Percentiles rank a stretch among this genome's conserved stretches.
Conservation (phyloP, 2,329 filamentous ascomycete genomes). For the Sporothrix brunneoviolacea region DNA sequence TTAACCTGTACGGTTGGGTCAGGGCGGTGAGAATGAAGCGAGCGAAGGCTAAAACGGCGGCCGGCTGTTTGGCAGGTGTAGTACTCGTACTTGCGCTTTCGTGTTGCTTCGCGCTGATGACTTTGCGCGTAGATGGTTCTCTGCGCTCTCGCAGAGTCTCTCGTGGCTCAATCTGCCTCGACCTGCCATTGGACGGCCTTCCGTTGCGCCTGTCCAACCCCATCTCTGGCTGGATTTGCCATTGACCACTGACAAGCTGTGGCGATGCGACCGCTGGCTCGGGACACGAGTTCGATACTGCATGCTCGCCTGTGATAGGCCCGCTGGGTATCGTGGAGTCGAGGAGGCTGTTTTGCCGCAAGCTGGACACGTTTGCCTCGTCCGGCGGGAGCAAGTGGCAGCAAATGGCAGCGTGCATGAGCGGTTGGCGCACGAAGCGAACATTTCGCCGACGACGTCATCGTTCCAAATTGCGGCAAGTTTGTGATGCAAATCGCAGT, state of each 20-base stretch:
- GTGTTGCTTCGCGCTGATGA: too few relatives aligned
- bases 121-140: too few relatives aligned
- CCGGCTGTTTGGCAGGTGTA: too few relatives aligned
- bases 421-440: constrained; percentile 2
- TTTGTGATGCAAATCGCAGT: neutral
- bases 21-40: too few relatives aligned
- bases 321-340: neutral
- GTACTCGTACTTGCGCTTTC: too few relatives aligned
- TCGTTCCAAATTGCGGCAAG: neutral
- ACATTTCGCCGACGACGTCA: constrained; percentile 12
- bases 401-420: neutral
- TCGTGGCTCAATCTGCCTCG: too few relatives aligned
- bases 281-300: neutral
- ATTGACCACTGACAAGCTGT: neutral
- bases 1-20: too few relatives aligned
- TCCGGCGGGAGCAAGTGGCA: neutral
- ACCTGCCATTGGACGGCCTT: too few relatives aligned
- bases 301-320: constrained; percentile 6
- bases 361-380: neutral
- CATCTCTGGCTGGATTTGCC: neutral
- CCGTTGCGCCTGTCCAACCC: too few relatives aligned
- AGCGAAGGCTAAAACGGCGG: too few relatives aligned
- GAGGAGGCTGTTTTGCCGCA: constrained; percentile 7
- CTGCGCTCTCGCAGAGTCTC: too few relatives aligned
- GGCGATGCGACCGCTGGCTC: neutral